Base-by-base conservation (phyloP, 129 eudicot species). In the Calendula officinalis region DNA sequence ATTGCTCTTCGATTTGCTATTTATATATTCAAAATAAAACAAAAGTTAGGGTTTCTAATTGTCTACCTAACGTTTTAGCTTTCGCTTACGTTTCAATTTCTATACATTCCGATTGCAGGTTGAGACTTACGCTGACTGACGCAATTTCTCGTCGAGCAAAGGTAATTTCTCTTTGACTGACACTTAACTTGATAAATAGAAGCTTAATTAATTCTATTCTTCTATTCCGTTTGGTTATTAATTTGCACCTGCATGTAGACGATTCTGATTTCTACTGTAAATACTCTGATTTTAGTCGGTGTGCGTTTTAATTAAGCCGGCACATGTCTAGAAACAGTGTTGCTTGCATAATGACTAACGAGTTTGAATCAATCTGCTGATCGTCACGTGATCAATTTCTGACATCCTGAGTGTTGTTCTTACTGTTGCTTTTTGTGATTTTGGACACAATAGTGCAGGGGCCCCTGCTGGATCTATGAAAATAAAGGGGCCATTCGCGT, bases 141-240 rank as follows among this genome's bases (percentile, higher is more conserved):
- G 22, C 56, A 14, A 44, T 30, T 42, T 73, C 57, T 61, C 10
- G 71, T 67, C 51, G 12, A 46, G 16, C 37, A 54, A 77, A 38
- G 77, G 78, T 73, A 62, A 67, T 37, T 67, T 70, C 39, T 67
- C 61, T 55, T 72, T 62, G 27, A 72, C 55, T 52, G 9, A 67
- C 30, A 22, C 2, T 22, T 22, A 22, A 22, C 30, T 22, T 22
- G 30, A 22, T 22, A 22, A 22, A 22, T 22, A 22, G 30, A 22
- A 0, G 30, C 1, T 22, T 22, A 22, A 22, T 22, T 22, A 2
- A 22, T 56, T 13, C 30, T 27, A 39, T 10, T 35, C 3, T 22
- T 40, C 38, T 16, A 15, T 64, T 13, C 14, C 16, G 12, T 7
- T 64, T 34, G 11, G 42, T 56, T 56, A 14, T 22, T 22, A 22